phyloP scores from a whole-genome alignment of 1,284 basidiomycete species.

The Uromyces viciae-fabae region DNA sequence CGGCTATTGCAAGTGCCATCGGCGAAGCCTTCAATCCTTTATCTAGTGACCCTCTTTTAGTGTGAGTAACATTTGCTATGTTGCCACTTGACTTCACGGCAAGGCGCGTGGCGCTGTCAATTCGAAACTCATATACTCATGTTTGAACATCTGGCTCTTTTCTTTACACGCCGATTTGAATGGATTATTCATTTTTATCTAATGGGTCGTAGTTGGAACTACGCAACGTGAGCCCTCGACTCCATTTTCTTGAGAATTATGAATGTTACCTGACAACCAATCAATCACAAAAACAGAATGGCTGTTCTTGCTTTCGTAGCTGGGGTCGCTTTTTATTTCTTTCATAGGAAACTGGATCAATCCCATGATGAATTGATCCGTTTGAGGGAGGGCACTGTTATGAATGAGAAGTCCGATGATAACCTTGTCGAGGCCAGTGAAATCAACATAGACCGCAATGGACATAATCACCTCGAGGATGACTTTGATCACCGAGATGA shows the following conservation, averaged over 20 bases:
- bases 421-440: too few species aligned
- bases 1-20: conserved; percentile 39
- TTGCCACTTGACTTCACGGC: background rate
- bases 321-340: conserved; percentile 21
- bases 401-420: background rate
- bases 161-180: background rate
- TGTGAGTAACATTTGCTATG: conserved; percentile 2
- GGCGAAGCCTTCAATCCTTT: conserved; percentile 43
- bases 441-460: too few species aligned
- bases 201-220: conserved; percentile 38
- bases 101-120: too few species aligned
- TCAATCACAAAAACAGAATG: conserved; percentile 20
- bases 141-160: background rate
- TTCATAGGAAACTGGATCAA: conserved; percentile 19
- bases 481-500: too few species aligned
- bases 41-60: conserved; percentile 35
- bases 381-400: conserved; percentile 12
- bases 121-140: background rate
- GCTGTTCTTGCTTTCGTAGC: conserved; percentile 29
- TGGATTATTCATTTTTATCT: too few species aligned
- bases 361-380: conserved; percentile 28
- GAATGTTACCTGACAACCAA: background rate
- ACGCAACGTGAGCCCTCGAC: conserved; percentile 37
- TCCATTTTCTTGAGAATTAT: background rate
- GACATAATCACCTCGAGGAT: too few species aligned